Percentiles rank a stretch among this genome's conserved stretches.
Evolutionary conservation across 1,284 basidiomycete genomes (phyloP).

Genomic region (Tremellales sp.): DNA sequence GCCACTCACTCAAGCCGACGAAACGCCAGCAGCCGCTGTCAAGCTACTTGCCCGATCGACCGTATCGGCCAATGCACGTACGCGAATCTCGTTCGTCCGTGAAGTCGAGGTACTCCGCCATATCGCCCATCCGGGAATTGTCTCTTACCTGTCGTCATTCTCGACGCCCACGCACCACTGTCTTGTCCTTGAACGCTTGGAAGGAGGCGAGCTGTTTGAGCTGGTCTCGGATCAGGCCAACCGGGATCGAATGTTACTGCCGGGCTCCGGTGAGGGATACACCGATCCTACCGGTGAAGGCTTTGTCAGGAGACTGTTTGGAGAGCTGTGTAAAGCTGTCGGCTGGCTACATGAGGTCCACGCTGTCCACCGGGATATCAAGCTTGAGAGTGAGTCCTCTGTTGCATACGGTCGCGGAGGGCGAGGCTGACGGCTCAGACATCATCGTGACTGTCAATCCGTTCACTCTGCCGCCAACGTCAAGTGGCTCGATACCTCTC

Average conservation of each 20-base stretch:
- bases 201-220: slow-evolving; percentile 80
- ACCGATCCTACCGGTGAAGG: slow-evolving; percentile 33
- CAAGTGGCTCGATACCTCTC: slow-evolving; percentile 45
- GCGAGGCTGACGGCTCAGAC: slow-evolving; percentile 48
- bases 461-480: slow-evolving; percentile 43
- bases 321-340: slow-evolving; percentile 73
- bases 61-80: slow-evolving; percentile 61
- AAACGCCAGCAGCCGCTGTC: slow-evolving; percentile 64
- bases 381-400: slow-evolving; percentile 75
- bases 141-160: slow-evolving; percentile 69
- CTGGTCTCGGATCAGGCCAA: slow-evolving; percentile 64
- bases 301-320: slow-evolving; percentile 68
- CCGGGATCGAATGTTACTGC: slow-evolving; percentile 48
- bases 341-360: slow-evolving; percentile 86
- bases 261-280: slow-evolving; percentile 1
- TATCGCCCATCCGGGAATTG: slow-evolving; percentile 78
- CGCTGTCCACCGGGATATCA: slow-evolving; percentile 88
- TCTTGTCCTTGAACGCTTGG: slow-evolving; percentile 71
- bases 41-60: slow-evolving; percentile 69
- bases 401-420: background rate
- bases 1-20: slow-evolving; percentile 17
- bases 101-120: slow-evolving; percentile 84
- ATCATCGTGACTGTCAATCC: slow-evolving; percentile 56
- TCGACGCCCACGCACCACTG: slow-evolving; percentile 71
- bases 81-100: slow-evolving; percentile 75